Evolutionary conservation across 305 asterid genomes (phyloP).

Genomic region (Fraxinus latifolia): DNA sequence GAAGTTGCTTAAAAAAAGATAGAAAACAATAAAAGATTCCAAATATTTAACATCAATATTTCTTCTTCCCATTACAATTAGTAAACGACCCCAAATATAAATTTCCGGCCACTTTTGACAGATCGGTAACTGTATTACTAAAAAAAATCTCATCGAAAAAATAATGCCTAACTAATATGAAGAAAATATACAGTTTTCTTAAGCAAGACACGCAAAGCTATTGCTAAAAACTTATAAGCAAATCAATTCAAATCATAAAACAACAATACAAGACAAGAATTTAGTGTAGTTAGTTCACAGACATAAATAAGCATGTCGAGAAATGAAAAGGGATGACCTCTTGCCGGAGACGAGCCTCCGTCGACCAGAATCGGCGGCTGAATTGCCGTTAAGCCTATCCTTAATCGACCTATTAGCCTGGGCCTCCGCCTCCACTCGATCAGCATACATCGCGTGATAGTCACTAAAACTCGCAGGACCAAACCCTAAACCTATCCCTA

Average conservation of each 20-base stretch:
- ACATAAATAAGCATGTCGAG: neutral
- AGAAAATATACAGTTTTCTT: neutral
- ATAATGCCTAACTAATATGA: neutral
- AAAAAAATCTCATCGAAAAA: neutral
- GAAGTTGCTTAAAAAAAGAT: neutral
- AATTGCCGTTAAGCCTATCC: conserved; percentile 74
- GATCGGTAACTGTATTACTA: neutral
- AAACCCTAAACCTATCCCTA: conserved; percentile 59
- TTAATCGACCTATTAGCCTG: conserved; percentile 59
- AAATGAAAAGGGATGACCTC: conserved; percentile 48
- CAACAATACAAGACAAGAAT: neutral
- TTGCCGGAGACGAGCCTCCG: conserved; percentile 62
- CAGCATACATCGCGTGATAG: conserved; percentile 61
- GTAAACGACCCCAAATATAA: neutral
- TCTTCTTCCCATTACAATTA: neutral
- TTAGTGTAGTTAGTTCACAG: neutral
- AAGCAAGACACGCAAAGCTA: conserved; percentile 14
- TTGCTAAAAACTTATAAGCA: conserved; percentile 3
- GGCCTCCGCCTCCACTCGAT: conserved; percentile 79
- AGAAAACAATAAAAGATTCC: neutral
- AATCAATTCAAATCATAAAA: neutral
- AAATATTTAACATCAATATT: neutral
- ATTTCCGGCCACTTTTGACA: neutral
- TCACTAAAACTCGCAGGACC: neutral
- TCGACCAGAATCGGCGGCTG: conserved; percentile 45